A percentile compares a stretch with the other conserved stretches of the same genome.
These are phyloP conservation scores for Kodamaea neixiangensis DNA, from an alignment of 805 yeast genomes.

Conservation along the genomic window DNA sequence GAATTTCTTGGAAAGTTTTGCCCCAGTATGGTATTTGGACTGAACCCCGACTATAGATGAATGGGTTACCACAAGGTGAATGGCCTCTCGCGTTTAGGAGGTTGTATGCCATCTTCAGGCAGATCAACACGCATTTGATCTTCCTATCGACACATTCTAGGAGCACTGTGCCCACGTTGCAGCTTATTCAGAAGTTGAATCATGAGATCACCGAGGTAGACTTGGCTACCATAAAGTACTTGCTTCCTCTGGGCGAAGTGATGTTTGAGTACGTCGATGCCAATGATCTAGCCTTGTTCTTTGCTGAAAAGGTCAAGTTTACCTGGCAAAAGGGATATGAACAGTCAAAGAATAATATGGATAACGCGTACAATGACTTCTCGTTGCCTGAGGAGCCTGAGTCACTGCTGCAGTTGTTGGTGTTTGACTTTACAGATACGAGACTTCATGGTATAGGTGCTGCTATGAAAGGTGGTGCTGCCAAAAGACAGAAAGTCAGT, in stretches of 20 bases:
- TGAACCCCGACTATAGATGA: neutral
- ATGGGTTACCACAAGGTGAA: neutral
- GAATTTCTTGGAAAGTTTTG: neutral
- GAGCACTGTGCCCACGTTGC: constrained; percentile 31
- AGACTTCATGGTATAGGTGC: constrained; percentile 49
- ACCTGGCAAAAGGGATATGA: constrained; percentile 37
- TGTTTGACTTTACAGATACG: constrained; percentile 80
- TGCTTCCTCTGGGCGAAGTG: constrained; percentile 69
- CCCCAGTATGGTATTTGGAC: neutral
- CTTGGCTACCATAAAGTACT: constrained; percentile 59
- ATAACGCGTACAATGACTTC: constrained; percentile 60
- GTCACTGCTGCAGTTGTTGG: constrained; percentile 52
- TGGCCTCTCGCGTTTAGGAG: constrained; percentile 12
- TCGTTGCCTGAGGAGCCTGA: constrained; percentile 47
- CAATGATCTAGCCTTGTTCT: constrained; percentile 53
- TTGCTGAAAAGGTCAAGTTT: constrained; percentile 45
- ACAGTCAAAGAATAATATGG: constrained; percentile 31
- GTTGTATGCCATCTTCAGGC: constrained; percentile 20
- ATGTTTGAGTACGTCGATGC: constrained; percentile 76
- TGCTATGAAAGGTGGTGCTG: constrained; percentile 27
- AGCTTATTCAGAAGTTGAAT: constrained; percentile 32
- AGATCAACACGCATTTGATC: constrained; percentile 41
- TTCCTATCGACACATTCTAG: constrained; percentile 40
- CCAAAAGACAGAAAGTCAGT: constrained; percentile 12
- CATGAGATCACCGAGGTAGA: constrained; percentile 47